Evolutionary conservation across 768 basidiomycete genomes (phyloP), one percentile per base, ranked within the genome.

Genomic region (Pisolithus orientalis): DNA sequence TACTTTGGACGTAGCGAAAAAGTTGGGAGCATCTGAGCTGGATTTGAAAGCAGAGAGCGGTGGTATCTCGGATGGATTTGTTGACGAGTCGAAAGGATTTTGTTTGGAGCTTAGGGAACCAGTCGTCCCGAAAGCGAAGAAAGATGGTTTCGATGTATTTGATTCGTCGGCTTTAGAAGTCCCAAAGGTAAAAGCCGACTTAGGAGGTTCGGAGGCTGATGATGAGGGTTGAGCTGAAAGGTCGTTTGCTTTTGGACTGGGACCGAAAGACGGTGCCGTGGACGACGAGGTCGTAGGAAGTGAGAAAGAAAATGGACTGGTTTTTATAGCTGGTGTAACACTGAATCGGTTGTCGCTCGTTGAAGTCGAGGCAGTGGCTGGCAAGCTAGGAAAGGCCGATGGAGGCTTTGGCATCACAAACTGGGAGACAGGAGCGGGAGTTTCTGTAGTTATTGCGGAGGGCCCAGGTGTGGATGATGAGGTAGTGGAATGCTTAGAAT

Each of bases 321-420:
- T 39, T 28, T 57, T 63, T 8, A 13, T 14, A 16, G 40, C 24
- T 17, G 43, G 25, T 34, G 55, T 47, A 8, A 48, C 24, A 11
- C 55, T 42, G 10, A 64, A 63, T 17, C 59, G 61, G 39, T 51
- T 54, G 27, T 64, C 67, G 8, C 43, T 53, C 14, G 61, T 42
- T 1, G 57, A 55, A 14, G 53, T 25, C 8, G 31, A 17, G 49
- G 54, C 59, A 6, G 56, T 44, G 24, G 66, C 58, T 29, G 47
- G 57, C 51, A 75, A 71, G 6, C 69, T 70, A 39, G 65, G 21
- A 50, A 76, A 78, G 48, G 64, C 58, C 14, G 64, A 37, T 1
- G 76, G 74, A 32, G 75, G 70, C 32, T 71, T 68, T 17, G 77
- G 69, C 62, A 70, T 70, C 10, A 62, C 31, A 28, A 63, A 60